A percentile compares a stretch with the other conserved stretches of the same genome.
Conservation (phyloP, 345 rosid species). For the Citrus medica region DNA sequence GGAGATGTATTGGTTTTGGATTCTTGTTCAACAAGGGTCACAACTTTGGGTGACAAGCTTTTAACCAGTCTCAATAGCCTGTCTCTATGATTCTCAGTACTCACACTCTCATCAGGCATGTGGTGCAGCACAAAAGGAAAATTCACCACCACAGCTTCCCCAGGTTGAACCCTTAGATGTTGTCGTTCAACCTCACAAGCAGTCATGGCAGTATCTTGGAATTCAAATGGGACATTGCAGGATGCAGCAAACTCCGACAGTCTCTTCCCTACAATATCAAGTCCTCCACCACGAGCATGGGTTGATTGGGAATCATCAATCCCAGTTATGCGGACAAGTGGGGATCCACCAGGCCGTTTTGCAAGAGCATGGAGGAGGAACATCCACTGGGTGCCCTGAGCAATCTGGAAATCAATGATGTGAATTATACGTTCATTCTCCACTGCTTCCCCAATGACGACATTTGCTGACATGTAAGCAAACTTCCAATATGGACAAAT, state of each 20-base stretch:
- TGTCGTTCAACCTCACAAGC: conserved; percentile 60
- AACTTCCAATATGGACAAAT: conserved; percentile 93
- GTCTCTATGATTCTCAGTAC: conserved; percentile 73
- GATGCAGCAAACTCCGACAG: conserved; percentile 46
- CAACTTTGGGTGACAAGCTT: conserved; percentile 74
- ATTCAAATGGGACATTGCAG: conserved; percentile 67
- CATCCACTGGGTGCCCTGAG: conserved; percentile 85
- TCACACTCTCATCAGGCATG: conserved; percentile 98
- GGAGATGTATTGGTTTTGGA: conserved; percentile 82
- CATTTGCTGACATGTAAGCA: conserved; percentile 82
- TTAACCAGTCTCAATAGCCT: conserved; percentile 71
- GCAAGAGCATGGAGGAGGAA: conserved; percentile 56
- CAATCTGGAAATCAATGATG: conserved; percentile 85
- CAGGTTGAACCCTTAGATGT: conserved; percentile 55
- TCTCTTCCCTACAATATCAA: conserved; percentile 58
- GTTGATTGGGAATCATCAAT: conserved; percentile 89
- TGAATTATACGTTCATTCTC: conserved; percentile 63
- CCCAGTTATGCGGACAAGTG: conserved; percentile 71
- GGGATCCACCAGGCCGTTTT: conserved; percentile 66
- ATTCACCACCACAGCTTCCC: conserved; percentile 86
- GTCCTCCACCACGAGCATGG: conserved; percentile 95
- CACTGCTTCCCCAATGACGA: conserved; percentile 58
- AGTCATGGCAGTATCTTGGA: conserved; percentile 72
- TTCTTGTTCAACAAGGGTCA: conserved; percentile 78
- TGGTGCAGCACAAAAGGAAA: conserved; percentile 88